These are phyloP conservation scores for Zalaria obscura DNA, from an alignment of 2,329 filamentous ascomycete genomes.

Conservation along the genomic window DNA sequence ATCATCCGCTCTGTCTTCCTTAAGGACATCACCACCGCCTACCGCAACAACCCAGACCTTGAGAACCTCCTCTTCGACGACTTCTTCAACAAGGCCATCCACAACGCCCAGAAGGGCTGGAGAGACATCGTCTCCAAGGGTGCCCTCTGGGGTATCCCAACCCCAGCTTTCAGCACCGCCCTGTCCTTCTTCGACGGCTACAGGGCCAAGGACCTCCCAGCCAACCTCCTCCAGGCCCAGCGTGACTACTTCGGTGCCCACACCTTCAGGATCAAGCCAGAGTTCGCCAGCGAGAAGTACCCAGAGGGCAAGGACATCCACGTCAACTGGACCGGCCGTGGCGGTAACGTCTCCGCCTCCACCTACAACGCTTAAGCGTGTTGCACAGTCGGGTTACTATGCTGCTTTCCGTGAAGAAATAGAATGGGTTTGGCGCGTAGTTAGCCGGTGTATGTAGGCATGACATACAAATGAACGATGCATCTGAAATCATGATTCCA, in stretches of 20 bases:
- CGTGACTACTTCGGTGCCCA: conserved; percentile 90
- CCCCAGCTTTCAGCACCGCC: conserved; percentile 90
- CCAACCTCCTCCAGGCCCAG: conserved; percentile 97
- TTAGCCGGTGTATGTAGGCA: background rate
- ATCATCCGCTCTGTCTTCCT: conserved; percentile 99
- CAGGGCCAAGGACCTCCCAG: conserved; percentile 90
- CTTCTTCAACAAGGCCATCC: conserved; percentile 99
- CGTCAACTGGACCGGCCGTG: conserved; percentile 99
- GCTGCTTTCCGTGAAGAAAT: background rate
- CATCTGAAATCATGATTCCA: background rate
- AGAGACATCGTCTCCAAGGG: conserved; percentile 82
- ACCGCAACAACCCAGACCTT: conserved; percentile 85
- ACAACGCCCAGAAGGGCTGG: conserved; percentile 85
- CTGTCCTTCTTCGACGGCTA: conserved; percentile 98
- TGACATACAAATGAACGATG: background rate
- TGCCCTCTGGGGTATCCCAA: conserved; percentile 87
- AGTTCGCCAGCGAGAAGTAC: conserved; percentile 47
- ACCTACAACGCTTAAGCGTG: conserved; percentile 81
- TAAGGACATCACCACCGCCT: conserved; percentile 97
- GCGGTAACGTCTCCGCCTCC: conserved; percentile 91
- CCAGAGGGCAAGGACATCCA: conserved; percentile 78
- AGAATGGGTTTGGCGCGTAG: conserved; percentile 1
- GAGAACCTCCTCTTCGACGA: conserved; percentile 98
- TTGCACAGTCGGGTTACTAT: background rate
- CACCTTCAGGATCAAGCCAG: conserved; percentile 40